These are phyloP conservation scores for Mortierella claussenii DNA, from an alignment of 192 early-diverging fungal genomes.

Conservation along the genomic window DNA sequence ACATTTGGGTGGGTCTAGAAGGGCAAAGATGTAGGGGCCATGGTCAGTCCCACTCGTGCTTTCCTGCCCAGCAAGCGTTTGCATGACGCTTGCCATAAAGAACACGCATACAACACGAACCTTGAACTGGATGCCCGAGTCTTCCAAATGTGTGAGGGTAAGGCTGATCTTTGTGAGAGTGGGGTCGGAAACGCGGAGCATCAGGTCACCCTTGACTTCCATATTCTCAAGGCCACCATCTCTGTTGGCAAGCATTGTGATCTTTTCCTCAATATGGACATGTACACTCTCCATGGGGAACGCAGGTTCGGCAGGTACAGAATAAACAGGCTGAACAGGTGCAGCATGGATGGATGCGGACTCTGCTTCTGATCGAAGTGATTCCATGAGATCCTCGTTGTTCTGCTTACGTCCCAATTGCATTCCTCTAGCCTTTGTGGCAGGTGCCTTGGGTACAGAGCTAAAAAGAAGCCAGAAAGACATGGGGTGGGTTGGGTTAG, in stretches of 20 bases:
- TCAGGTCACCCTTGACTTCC: slow-evolving; percentile 94
- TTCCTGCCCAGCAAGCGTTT: too few relatives aligned
- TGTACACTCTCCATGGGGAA: slow-evolving; percentile 82
- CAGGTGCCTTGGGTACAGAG: slow-evolving; percentile 49
- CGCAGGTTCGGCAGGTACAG: slow-evolving; percentile 40
- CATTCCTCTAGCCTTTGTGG: slow-evolving; percentile 86
- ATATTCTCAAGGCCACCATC: slow-evolving; percentile 93
- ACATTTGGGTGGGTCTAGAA: slow-evolving; percentile 93
- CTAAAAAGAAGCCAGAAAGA: not conserved
- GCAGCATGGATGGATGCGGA: slow-evolving; percentile 8
- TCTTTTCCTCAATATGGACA: slow-evolving; percentile 87
- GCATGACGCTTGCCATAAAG: too few relatives aligned
- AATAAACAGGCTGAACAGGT: slow-evolving; percentile 21
- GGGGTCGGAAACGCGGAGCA: slow-evolving; percentile 81
- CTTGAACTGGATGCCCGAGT: slow-evolving; percentile 84
- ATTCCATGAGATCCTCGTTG: slow-evolving; percentile 80
- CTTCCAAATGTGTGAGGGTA: slow-evolving; percentile 65
- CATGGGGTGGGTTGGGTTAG: not conserved
- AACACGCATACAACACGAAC: too few relatives aligned
- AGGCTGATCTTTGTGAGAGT: slow-evolving; percentile 71
- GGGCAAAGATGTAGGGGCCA: too few relatives aligned
- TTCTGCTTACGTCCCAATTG: slow-evolving; percentile 93
- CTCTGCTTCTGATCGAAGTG: slow-evolving; percentile 83
- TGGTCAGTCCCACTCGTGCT: too few relatives aligned
- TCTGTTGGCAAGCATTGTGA: slow-evolving; percentile 82